Evolutionary conservation across 1,139 yeast genomes (phyloP), one percentile per base, ranked within the genome.

Genomic region (Yamadazyma songkhlaensis): DNA sequence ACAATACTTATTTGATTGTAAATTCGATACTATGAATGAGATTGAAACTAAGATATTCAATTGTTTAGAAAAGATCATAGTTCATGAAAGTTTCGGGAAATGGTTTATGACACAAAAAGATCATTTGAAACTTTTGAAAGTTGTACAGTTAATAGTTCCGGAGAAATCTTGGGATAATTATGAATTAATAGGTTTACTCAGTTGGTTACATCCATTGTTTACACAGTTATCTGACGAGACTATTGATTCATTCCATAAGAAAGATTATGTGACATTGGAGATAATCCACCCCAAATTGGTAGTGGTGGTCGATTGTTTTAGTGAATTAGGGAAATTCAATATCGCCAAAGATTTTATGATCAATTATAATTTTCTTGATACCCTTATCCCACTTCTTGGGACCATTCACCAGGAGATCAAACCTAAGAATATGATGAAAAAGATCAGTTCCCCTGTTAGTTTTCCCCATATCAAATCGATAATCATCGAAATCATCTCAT

Each of bases 381-480:
- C 56, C 3, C 46, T 83, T 3, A 59, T 81, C 1, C 49, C 58
- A 0, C 51, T 83, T 5, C 59, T 84, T 28, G 59, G 73, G 8
- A 46, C 59, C 0, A 59, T 82, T 2, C 88, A 83, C 39, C 60
- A 61, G 9, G 72, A 77, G 28, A 61, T 78, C 1, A 59, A 67
- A 21, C 51, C 56, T 2, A 43, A 57, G 51, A 57, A 66, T 47
- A 52, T 64, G 53, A 41, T 53, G 49, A 45, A 63, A 32, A 50
- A 60, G 22, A 52, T 37, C 49, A 39, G 53, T 55, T 57, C 62
- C 20, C 39, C 55, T 54, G 62, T 68, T 9, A 59, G 62, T n/a
- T 82, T 81, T 45, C 87, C 89, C 0, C 75, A 76, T 35, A 70
- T 74, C 7, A 84, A 84, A 49, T 69, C 82, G 0, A 59, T 81